Conservation (phyloP, 2,329 filamentous ascomycete species). For the Verticillium klebahnii region DNA sequence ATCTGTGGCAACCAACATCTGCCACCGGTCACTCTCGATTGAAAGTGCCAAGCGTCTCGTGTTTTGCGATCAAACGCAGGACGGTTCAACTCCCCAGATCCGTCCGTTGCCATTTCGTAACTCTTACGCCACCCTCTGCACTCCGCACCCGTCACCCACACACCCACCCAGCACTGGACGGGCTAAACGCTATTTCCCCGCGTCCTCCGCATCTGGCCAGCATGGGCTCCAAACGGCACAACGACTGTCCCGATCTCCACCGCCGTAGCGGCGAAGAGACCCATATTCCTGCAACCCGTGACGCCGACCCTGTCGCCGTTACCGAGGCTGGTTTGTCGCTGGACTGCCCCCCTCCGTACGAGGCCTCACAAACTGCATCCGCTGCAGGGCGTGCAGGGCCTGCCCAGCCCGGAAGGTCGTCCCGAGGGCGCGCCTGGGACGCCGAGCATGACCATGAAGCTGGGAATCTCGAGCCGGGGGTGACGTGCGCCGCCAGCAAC, state of each 20-base stretch:
- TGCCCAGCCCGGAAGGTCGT: background rate
- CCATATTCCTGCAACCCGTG: too few relatives aligned
- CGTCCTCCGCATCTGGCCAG: background rate
- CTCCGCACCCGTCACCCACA: background rate
- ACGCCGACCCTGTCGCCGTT: too few relatives aligned
- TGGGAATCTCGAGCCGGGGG: background rate
- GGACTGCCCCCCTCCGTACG: background rate
- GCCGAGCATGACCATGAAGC: background rate
- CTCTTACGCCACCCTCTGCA: background rate
- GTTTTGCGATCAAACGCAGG: background rate
- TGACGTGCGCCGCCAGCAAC: background rate
- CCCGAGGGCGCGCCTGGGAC: background rate
- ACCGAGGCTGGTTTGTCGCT: background rate
- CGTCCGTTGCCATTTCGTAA: background rate
- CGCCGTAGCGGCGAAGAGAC: background rate
- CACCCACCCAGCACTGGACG: background rate
- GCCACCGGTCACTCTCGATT: too few relatives aligned
- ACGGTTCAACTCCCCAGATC: background rate
- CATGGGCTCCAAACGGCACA: background rate
- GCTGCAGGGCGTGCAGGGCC: background rate
- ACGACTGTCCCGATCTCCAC: background rate
- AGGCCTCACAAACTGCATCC: background rate
- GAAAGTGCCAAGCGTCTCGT: too few relatives aligned
- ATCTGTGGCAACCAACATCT: too few relatives aligned
- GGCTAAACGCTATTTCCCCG: background rate